Base-by-base conservation (phyloP, 1,284 basidiomycete genomes). In the Pseudozyma thailandica region DNA sequence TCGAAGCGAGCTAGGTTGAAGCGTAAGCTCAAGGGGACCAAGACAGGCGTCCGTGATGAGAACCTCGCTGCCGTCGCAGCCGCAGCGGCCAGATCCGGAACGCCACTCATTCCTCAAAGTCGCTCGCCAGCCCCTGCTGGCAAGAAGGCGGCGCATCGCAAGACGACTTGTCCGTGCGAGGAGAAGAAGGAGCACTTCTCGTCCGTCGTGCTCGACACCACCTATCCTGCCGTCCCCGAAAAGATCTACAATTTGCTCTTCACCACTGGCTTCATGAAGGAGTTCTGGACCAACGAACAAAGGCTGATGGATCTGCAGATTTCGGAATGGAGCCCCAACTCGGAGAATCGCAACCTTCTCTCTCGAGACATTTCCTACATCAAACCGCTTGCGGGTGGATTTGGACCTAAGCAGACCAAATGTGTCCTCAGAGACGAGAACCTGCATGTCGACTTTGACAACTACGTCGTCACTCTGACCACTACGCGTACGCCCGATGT, bases 181-280 rank as follows among this genome's bases (percentile, higher is more conserved):
- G 88, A 86, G 79, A 86, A 88, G 13, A 89, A 89, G 1, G 85
- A 86, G 69, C 95, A 98, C 83, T 90, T 88, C 70, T 74, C 85
- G 2, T 91, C 94, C 80, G 85, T 86, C 5, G 91, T 90, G 9
- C 85, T 96, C 85, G 91, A 95, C 72, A 86, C 87, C 2, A 86
- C 90, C 0, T 87, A 97, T 51, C 92, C 93, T 10, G 92, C 92
- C 26, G 91, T 93, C 0, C 94, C 94, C 1, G 94, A 97, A 78
- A 92, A 92, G 85, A 91, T 98, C 45, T 93, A 97, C 85, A 94
- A 94, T 79, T 86, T 99, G 74, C 92, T 98, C 86, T 98, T 98
- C 83, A 90, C 93, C 50, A 94, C 92, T 83, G 93, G 91, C 27
- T 99, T 98, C 85, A 91, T 94, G 82, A 94, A 94, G 83, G 90